These are phyloP conservation scores for Brachypodium distachyon DNA, from an alignment of 202 grass and related monocot species.

Conservation along the genomic window DNA sequence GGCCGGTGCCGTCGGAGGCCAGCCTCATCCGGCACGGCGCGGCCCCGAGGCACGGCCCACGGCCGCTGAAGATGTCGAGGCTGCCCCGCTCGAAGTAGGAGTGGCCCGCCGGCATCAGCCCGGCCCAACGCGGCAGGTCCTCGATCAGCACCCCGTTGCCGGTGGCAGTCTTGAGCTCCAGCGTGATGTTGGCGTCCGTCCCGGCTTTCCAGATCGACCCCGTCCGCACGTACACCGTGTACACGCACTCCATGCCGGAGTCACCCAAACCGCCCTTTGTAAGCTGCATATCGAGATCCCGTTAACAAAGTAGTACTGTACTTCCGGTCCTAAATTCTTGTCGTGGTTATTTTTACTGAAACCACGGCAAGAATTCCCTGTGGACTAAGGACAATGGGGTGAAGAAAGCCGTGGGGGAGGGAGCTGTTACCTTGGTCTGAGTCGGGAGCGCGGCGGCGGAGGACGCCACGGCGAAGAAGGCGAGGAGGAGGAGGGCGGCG, in stretches of 20 bases:
- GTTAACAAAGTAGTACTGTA: too few relatives aligned
- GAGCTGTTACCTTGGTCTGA: slow-evolving; percentile 35
- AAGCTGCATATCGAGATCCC: slow-evolving; percentile 23
- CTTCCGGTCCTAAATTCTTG: too few relatives aligned
- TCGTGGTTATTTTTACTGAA: too few relatives aligned
- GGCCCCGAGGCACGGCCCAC: slow-evolving; percentile 55
- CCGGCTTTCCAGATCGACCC: slow-evolving; percentile 88
- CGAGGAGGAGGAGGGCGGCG: slow-evolving; percentile 31
- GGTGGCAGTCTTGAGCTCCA: slow-evolving; percentile 38
- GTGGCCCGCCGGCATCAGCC: slow-evolving; percentile 49
- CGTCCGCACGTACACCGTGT: slow-evolving; percentile 86
- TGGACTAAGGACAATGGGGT: too few relatives aligned
- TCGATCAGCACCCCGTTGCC: slow-evolving; percentile 54
- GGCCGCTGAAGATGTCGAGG: slow-evolving; percentile 95
- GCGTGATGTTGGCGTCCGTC: slow-evolving; percentile 61
- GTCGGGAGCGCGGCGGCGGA: slow-evolving; percentile 14
- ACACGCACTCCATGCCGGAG: slow-evolving; percentile 53
- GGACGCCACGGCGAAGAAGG: slow-evolving; percentile 31
- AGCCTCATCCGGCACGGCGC: slow-evolving; percentile 61
- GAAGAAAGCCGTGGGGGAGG: neutral
- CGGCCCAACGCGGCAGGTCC: slow-evolving; percentile 73
- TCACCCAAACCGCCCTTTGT: slow-evolving; percentile 2
- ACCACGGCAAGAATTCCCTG: too few relatives aligned
- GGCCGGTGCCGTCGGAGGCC: slow-evolving; percentile 54
- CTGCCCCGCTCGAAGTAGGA: slow-evolving; percentile 94